Conservation (phyloP, 306 rosid genomes). For the Ceratonia siliqua region DNA sequence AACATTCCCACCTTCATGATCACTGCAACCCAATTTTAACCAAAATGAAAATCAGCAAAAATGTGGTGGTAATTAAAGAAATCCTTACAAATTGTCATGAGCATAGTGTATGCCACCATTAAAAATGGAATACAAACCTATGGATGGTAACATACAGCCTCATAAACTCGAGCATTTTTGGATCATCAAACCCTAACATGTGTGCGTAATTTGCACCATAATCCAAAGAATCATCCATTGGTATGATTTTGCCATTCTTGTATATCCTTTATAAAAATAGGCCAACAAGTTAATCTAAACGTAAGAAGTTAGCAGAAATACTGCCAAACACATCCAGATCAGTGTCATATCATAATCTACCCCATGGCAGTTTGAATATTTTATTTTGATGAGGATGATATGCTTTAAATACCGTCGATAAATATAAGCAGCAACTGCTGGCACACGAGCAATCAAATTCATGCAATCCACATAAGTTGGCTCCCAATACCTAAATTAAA, state of each 20-base stretch:
- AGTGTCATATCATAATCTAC: slow-evolving; percentile 10
- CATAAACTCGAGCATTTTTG: slow-evolving; percentile 83
- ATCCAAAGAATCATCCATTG: slow-evolving; percentile 75
- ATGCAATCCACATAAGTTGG: slow-evolving; percentile 89
- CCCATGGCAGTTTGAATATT: neutral
- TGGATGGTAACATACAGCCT: slow-evolving; percentile 93
- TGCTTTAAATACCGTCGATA: slow-evolving; percentile 70
- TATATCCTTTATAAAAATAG: slow-evolving; percentile 58
- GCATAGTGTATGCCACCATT: neutral
- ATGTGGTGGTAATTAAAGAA: slow-evolving; percentile 1
- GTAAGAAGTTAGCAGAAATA: slow-evolving; percentile 28
- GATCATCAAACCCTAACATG: slow-evolving; percentile 87
- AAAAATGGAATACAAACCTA: slow-evolving; percentile 55
- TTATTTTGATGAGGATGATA: slow-evolving; percentile 6
- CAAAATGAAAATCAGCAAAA: slow-evolving; percentile 7
- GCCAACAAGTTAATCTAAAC: slow-evolving; percentile 33
- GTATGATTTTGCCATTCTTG: slow-evolving; percentile 72
- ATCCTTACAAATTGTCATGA: slow-evolving; percentile 16
- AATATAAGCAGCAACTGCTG: slow-evolving; percentile 82
- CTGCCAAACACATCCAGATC: slow-evolving; percentile 6
- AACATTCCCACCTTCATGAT: slow-evolving; percentile 98
- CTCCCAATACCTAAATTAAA: slow-evolving; percentile 81
- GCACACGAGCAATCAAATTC: slow-evolving; percentile 87
- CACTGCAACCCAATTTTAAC: slow-evolving; percentile 58
- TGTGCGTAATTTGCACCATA: slow-evolving; percentile 90